A percentile compares a stretch with the other conserved stretches of the same genome.
Evolutionary conservation across 2,329 filamentous ascomycete species (phyloP).

Genomic region (Trichoderma atroviride): DNA sequence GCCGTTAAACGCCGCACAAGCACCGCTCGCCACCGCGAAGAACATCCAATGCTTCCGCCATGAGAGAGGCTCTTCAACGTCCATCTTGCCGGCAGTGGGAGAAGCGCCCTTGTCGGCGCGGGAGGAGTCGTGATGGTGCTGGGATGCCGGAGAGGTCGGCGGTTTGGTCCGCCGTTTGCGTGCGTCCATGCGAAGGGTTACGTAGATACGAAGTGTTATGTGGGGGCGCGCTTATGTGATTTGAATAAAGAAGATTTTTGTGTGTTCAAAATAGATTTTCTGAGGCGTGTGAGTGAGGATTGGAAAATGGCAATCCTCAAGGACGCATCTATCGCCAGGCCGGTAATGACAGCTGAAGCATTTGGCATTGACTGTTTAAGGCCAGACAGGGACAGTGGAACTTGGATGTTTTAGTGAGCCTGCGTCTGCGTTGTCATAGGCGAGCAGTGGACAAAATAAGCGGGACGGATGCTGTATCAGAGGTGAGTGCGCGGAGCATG

Average conservation of each 20-base stretch:
- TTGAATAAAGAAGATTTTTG: not conserved
- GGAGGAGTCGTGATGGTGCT: not conserved
- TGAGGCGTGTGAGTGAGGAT: not conserved
- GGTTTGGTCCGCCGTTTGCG: conserved; percentile 23
- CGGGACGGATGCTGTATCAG: not conserved
- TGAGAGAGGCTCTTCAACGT: not conserved
- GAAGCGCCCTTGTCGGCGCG: not conserved
- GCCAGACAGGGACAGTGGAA: not conserved
- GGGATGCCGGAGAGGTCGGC: conserved; percentile 19
- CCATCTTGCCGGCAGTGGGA: not conserved
- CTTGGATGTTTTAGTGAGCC: not conserved
- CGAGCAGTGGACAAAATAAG: not conserved
- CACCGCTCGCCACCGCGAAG: conserved; percentile 72
- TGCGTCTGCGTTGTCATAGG: not conserved
- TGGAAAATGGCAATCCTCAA: too few relatives aligned
- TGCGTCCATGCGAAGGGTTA: conserved; percentile 12
- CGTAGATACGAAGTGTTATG: too few relatives aligned
- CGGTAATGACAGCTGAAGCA: not conserved
- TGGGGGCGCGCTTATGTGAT: not conserved
- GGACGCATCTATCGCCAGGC: not conserved
- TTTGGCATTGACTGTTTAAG: not conserved
- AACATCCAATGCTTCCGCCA: conserved; percentile 57
- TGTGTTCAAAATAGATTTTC: not conserved
- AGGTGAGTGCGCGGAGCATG: not conserved
- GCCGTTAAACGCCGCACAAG: conserved; percentile 79